These are phyloP conservation scores for Castanea mollissima DNA, from an alignment of 306 rosid genomes.

Conservation along the genomic window DNA sequence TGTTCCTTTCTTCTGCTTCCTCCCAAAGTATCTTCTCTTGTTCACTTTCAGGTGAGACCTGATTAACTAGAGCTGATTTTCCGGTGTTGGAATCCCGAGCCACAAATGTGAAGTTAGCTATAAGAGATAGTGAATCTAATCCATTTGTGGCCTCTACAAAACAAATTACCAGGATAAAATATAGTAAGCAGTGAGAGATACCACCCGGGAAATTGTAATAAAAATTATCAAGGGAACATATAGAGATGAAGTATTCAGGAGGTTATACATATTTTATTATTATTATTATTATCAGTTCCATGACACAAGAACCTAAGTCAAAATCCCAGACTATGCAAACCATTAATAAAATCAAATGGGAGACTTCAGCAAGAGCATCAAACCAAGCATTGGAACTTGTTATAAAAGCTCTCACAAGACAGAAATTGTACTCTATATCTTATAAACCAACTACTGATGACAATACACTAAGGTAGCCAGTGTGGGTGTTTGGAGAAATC, in stretches of 20 bases:
- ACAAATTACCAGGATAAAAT: conserved; percentile 20
- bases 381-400: not conserved
- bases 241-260: not conserved
- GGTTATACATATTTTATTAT: too few relatives aligned
- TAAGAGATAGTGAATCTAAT: conserved; percentile 51
- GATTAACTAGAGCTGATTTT: conserved; percentile 66
- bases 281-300: not conserved
- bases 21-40: conserved; percentile 64
- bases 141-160: conserved; percentile 33
- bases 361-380: not conserved
- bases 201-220: conserved; percentile 4
- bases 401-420: not conserved
- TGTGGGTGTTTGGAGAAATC: too few relatives aligned
- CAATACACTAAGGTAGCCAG: too few relatives aligned
- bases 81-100: conserved; percentile 74
- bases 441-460: not conserved
- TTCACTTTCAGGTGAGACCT: conserved; percentile 57
- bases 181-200: conserved; percentile 5
- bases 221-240: not conserved
- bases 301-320: not conserved
- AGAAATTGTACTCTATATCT: not conserved
- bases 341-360: not conserved
- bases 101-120: conserved; percentile 86
- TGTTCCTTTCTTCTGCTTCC: conserved; percentile 76
- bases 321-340: not conserved